Evolutionary conservation across 2,329 filamentous ascomycete genomes (phyloP), one percentile per base, ranked within the genome.

Genomic region (Eurotiales sp.): DNA sequence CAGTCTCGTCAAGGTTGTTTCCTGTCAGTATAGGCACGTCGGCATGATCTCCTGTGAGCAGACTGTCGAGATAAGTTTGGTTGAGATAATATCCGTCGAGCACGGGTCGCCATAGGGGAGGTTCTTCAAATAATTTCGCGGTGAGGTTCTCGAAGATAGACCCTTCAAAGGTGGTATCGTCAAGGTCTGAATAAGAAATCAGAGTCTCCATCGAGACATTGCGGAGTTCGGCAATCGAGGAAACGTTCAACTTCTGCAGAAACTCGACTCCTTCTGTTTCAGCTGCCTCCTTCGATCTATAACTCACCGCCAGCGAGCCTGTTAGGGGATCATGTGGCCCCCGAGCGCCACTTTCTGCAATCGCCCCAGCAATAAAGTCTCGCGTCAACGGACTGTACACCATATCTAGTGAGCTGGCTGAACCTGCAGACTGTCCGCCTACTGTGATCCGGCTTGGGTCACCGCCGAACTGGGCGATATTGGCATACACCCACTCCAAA

Each of bases 391-490:
- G 37, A 22, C 37, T 40, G 37, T 40, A 19, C 17, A 40, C 37
- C 37, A 22, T 40, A 22, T 40, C 17, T 12, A 19, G 21, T 17
- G 21, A 17, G 21, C 17, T 22, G 11, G 37, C 37, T 17, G 17
- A 59, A 21, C 61, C 61, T 8, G 61, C 56, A 7, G 61, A 63
- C 41, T 66, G 58, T 2, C 64, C 63, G 27, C 60, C 60, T 1
- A 59, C 48, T 14, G 58, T 55, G 5, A 65, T 57, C 8, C 60
- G 57, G 23, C 54, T 50, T 8, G 57, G 56, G 22, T 66, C 62
- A 10, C 63, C 64, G 12, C 62, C 61, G 55, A 66, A 66, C 14
- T 55, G 51, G 3, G 34, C 51, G 39, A 66, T 64, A 43, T 61
- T 61, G 3, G 60, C 51, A n/a, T 61, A 56, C 23, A 65, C 53